These are phyloP conservation scores for Vigna reflexopilosa DNA, from an alignment of 306 rosid species.

Conservation along the genomic window DNA sequence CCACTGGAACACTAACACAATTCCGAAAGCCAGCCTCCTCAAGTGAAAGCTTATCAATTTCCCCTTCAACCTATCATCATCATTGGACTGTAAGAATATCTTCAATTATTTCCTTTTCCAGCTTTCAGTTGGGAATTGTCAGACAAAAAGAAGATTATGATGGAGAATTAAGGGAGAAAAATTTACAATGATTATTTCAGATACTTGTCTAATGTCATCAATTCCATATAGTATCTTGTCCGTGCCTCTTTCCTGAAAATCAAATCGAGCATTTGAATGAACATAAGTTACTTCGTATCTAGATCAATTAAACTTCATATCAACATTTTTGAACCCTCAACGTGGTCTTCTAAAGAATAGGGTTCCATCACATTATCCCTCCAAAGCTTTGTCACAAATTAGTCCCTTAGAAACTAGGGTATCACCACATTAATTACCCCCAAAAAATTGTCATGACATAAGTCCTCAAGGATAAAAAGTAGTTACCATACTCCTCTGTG, in stretches of 20 bases:
- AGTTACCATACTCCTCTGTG: not conserved
- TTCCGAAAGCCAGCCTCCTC: conserved; percentile 92
- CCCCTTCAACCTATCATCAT: conserved; percentile 85
- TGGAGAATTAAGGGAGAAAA: conserved; percentile 37
- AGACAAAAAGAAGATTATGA: conserved; percentile 16
- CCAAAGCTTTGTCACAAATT: not conserved
- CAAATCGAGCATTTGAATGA: conserved; percentile 40
- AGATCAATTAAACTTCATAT: conserved; percentile 36
- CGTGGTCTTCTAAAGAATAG: not conserved
- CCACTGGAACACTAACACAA: conserved; percentile 92
- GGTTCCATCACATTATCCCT: not conserved
- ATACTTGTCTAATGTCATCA: conserved; percentile 74
- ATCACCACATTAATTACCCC: not conserved
- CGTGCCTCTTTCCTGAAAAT: conserved; percentile 76
- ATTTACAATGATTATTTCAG: conserved; percentile 78
- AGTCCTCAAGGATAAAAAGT: not conserved
- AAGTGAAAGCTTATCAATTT: conserved; percentile 89
- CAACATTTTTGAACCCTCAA: conserved; percentile 31
- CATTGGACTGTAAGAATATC: conserved; percentile 33
- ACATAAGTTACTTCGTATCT: conserved; percentile 17
- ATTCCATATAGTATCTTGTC: conserved; percentile 76
- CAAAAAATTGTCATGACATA: not conserved
- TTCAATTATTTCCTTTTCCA: conserved; percentile 3
- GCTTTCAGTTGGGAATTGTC: conserved; percentile 31
- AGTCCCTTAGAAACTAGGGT: not conserved